phyloP scores from a whole-genome alignment of 208 protist species.

The Vickermania spadyakhi region DNA sequence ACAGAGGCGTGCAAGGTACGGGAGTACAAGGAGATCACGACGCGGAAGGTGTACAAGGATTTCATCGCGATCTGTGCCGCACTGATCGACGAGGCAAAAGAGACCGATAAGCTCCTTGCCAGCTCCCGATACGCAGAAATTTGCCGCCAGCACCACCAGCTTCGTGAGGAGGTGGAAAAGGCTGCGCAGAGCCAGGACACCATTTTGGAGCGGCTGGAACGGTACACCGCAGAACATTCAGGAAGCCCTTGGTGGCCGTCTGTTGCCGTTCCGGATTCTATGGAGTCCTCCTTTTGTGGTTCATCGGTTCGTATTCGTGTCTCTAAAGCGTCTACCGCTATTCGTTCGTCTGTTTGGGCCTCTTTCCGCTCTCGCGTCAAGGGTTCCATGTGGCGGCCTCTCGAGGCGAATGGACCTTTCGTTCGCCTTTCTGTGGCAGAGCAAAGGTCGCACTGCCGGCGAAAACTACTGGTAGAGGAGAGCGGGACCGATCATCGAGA shows the following conservation, averaged over 20 bases:
- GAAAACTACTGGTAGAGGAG: constrained; percentile 52
- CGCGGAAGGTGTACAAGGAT: constrained; percentile 60
- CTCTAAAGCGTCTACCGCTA: constrained; percentile 19
- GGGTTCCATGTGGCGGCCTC: constrained; percentile 55
- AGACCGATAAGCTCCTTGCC: constrained; percentile 47
- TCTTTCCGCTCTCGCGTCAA: constrained; percentile 46
- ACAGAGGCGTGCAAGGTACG: constrained; percentile 4
- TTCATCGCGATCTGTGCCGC: constrained; percentile 68
- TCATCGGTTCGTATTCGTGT: not conserved
- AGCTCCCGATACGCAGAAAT: not conserved
- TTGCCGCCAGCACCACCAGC: not conserved
- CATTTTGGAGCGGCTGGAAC: not conserved
- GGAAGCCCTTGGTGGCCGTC: not conserved
- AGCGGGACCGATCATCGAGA: constrained; percentile 64
- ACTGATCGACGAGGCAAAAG: constrained; percentile 47
- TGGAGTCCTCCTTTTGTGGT: not conserved
- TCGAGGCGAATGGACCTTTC: constrained; percentile 19
- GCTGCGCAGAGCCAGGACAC: not conserved
- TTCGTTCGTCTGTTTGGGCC: constrained; percentile 36
- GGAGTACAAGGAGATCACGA: constrained; percentile 77
- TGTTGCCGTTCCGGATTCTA: not conserved
- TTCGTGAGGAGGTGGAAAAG: not conserved
- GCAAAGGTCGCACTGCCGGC: constrained; percentile 60
- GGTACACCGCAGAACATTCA: not conserved
- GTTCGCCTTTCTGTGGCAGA: constrained; percentile 46